A percentile compares a stretch with the other conserved stretches of the same genome.
Conservation (phyloP, 2,329 filamentous ascomycete genomes). For the Aspergillus carbonarius region DNA sequence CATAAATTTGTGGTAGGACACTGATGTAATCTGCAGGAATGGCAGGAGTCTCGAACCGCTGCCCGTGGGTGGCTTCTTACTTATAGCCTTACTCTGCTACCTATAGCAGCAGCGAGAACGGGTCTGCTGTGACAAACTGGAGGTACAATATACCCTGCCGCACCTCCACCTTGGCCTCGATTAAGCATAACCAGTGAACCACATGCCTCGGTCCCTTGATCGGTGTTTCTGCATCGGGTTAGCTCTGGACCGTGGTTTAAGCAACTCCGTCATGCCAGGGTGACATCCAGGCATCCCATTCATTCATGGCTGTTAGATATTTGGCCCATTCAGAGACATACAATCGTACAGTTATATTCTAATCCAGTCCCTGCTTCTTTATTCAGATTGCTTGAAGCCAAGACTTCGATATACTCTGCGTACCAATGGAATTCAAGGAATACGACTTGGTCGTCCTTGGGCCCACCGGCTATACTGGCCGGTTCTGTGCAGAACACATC, state of each 20-base stretch:
- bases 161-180: background rate
- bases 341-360: background rate
- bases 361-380: background rate
- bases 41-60: no score
- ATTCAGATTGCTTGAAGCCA: background rate
- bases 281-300: background rate
- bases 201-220: background rate
- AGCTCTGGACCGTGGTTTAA: background rate
- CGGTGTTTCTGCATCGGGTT: slow-evolving; percentile 3
- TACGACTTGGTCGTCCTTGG: slow-evolving; percentile 68
- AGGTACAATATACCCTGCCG: background rate
- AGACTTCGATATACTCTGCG: background rate
- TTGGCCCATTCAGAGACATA: background rate
- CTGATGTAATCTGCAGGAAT: no score
- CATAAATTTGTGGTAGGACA: slow-evolving; percentile 2
- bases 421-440: slow-evolving; percentile 46
- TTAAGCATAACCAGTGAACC: background rate
- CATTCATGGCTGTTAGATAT: background rate
- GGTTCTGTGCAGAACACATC: slow-evolving; percentile 73
- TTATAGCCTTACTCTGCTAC: background rate
- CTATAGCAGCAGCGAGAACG: background rate
- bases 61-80: background rate
- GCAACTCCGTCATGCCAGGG: background rate
- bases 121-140: background rate
- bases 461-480: slow-evolving; percentile 80